Base-by-base conservation (phyloP, 108 stramenopile species). In the Epithemia pelagica region DNA sequence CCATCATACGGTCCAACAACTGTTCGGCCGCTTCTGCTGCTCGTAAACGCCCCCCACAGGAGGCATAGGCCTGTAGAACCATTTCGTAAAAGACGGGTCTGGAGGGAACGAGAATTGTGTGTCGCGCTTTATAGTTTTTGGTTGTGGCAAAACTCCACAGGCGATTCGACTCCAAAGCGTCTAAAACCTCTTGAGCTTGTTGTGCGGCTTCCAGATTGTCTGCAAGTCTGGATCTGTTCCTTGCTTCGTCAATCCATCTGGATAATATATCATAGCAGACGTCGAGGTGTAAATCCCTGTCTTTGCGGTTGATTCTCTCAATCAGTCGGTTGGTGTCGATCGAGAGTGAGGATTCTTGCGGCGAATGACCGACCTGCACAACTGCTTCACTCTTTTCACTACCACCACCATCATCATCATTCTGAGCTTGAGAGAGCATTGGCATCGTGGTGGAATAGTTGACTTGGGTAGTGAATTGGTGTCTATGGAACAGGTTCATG, bases 21-120 rank as follows among this genome's bases (percentile, higher is more conserved):
- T 15, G 10, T 21, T 64, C 31, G 0, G 59, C 65, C 8, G 27
- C 23, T 30, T 73, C 72, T 2, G 72, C 72, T 53, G 72, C 58
- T 28, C 24, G 15, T 27, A 19, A 1, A 19, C 71, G 23, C 10
- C 63, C 60, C 2, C 51, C 52, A 33, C 60, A 58, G 7, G 52
- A n/a, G 28, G 72, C 72, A 55, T 54, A 73, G 27, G 66, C 65
- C 1, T 73, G 72, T 27, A 73, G 29, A 27, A 73, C 72, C 2
- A 60, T 8, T 24, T 73, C 65, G 32, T 67, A 73, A 33, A 59
- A 68, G 30, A 58, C 59, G 2, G 65, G 18, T 28, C 23, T 19
- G 15, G 37, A 15, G 1, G 65, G 65, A 28, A 54, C 27, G 28
- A 54, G 30, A 15, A 66, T n/a, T 7, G 54, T 26, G 21, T 58